A percentile compares a stretch with the other conserved stretches of the same genome.
Conservation (phyloP, 495 filamentous ascomycete genomes). For the Daldinia loculata region DNA sequence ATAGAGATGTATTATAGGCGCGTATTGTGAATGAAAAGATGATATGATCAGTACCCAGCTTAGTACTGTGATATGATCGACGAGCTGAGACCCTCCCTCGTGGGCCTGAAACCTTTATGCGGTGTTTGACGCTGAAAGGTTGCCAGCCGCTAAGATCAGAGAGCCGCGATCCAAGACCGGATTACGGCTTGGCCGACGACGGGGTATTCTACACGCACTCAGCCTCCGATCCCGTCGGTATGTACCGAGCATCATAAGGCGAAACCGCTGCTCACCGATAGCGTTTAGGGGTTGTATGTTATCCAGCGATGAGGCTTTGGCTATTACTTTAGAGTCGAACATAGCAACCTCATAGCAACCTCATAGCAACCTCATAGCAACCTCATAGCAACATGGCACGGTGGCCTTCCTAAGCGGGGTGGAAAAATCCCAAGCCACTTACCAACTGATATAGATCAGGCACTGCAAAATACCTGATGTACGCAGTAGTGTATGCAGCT, state of each 20-base stretch:
- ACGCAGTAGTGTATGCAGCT: no score
- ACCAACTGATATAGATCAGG: no score
- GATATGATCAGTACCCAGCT: constrained; percentile 35
- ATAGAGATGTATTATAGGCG: not conserved
- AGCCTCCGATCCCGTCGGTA: constrained; percentile 29
- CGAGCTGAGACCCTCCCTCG: constrained; percentile 48
- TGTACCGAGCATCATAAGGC: constrained; percentile 35
- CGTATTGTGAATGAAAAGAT: not conserved
- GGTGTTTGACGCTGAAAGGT: constrained; percentile 37
- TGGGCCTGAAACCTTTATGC: constrained; percentile 48
- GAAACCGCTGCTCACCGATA: not conserved
- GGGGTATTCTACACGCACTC: constrained; percentile 12
- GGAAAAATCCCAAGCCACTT: no score
- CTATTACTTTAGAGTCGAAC: not conserved
- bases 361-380: no score
- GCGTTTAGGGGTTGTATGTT: not conserved
- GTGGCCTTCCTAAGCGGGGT: not conserved
- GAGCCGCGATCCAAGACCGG: constrained; percentile 46
- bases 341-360: not conserved
- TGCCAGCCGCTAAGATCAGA: constrained; percentile 27
- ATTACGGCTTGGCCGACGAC: constrained; percentile 44
- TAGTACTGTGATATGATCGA: constrained; percentile 8
- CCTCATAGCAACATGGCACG: no score
- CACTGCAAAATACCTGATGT: no score
- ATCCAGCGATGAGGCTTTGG: no score